A percentile compares a stretch with the other conserved stretches of the same genome.
Evolutionary conservation across 2,329 filamentous ascomycete species (phyloP).

Genomic region (Fusarium sp.): DNA sequence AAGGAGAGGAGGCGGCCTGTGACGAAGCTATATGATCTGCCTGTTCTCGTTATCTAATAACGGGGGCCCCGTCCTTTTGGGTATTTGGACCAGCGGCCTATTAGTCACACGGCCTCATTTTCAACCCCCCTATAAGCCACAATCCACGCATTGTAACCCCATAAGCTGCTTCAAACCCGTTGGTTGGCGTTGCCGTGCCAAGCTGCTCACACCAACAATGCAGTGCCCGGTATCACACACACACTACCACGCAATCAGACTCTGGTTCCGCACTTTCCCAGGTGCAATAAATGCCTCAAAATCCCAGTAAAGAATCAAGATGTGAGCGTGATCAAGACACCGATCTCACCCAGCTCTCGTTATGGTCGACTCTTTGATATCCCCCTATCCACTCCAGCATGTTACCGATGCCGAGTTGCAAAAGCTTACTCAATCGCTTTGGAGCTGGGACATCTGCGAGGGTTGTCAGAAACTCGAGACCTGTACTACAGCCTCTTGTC

Average conservation of each 20-base stretch:
- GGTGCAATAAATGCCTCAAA: neutral
- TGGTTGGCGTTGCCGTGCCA: neutral
- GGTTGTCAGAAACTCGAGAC: neutral
- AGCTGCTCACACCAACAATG: neutral
- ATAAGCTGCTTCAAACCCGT: neutral
- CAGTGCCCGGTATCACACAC: neutral
- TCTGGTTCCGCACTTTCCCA: neutral
- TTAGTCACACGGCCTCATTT: neutral
- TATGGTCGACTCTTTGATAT: neutral
- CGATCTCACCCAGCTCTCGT: neutral
- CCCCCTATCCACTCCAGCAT: neutral
- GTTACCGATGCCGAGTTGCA: neutral
- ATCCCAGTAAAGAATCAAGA: neutral
- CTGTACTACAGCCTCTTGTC: neutral
- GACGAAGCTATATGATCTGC: too few relatives aligned
- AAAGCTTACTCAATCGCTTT: neutral
- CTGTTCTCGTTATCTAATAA: too few relatives aligned
- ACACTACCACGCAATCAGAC: neutral
- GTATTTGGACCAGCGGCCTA: too few relatives aligned
- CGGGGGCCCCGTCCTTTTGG: too few relatives aligned
- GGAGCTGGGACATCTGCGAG: neutral
- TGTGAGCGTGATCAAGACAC: neutral
- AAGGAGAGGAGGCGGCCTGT: neutral
- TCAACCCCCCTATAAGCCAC: neutral
- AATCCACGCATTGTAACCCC: neutral